Conservation (phyloP, 1,284 basidiomycete genomes). For the Exobasidium rhododendri region DNA sequence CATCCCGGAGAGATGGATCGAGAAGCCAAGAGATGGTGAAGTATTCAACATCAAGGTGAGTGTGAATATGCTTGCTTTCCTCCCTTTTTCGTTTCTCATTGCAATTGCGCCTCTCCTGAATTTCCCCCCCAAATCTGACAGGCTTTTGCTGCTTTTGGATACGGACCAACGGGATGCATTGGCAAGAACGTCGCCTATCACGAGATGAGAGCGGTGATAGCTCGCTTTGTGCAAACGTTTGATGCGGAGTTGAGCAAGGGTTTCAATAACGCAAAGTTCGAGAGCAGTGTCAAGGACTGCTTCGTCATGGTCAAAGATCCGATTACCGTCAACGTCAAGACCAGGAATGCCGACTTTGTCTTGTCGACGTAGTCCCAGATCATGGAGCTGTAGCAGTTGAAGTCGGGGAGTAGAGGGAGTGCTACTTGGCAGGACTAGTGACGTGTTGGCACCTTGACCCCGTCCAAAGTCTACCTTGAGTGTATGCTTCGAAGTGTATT, state of each 20-base stretch:
- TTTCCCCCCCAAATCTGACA: no score
- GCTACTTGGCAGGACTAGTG: no score
- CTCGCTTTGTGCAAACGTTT: constrained; percentile 22
- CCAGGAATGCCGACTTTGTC: not conserved
- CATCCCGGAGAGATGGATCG: constrained; percentile 23
- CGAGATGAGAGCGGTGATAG: constrained; percentile 22
- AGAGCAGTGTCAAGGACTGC: not conserved
- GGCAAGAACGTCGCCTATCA: constrained; percentile 26
- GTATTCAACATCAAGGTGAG: constrained; percentile 21
- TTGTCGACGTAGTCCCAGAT: not conserved
- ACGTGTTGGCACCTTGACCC: no score
- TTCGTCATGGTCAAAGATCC: constrained; percentile 13
- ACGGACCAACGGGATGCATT: constrained; percentile 25
- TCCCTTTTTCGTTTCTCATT: not conserved
- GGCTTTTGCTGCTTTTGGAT: constrained; percentile 25
- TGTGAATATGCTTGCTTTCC: not conserved
- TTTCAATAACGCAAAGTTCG: not conserved
- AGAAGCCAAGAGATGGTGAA: constrained; percentile 17
- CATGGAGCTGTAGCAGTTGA: no score
- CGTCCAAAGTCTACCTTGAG: no score
- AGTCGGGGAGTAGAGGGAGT: no score
- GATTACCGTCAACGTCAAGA: constrained; percentile 7
- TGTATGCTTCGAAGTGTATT: no score
- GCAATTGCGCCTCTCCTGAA: not conserved
- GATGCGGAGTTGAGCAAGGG: constrained; percentile 13